Conservation (phyloP, 495 filamentous ascomycete genomes). For the Neurospora tetrasperma region DNA sequence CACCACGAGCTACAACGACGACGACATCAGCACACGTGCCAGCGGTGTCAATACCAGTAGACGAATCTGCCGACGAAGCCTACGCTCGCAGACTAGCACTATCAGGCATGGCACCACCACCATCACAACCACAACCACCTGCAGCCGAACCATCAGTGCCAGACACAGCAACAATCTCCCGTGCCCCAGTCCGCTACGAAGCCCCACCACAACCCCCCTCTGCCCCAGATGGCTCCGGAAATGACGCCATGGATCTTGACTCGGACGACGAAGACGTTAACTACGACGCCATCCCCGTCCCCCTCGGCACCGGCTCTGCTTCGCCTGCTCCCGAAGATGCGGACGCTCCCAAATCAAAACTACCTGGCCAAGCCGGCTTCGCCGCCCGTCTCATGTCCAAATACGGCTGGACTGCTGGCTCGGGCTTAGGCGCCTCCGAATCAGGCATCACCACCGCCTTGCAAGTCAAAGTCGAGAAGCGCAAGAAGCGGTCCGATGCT, state of each 20-base stretch:
- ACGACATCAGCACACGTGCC: constrained; percentile 8
- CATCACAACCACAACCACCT: constrained; percentile 35
- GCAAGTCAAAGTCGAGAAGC: constrained; percentile 72
- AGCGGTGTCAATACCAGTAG: constrained; percentile 31
- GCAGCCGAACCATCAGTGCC: constrained; percentile 32
- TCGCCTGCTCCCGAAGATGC: too few species aligned
- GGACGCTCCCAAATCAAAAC: constrained; percentile 42
- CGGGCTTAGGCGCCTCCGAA: constrained; percentile 69
- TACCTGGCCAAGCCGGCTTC: constrained; percentile 71
- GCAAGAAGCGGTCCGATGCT: constrained; percentile 58
- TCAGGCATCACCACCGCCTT: constrained; percentile 77
- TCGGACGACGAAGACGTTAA: constrained; percentile 34
- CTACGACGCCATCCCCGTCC: constrained; percentile 28
- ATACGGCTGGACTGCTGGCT: constrained; percentile 84
- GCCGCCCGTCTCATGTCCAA: constrained; percentile 81
- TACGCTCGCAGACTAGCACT: constrained; percentile 55
- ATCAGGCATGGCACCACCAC: constrained; percentile 31
- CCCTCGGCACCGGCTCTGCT: neutral
- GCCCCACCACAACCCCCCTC: constrained; percentile 44
- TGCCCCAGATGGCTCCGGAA: constrained; percentile 2
- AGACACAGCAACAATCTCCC: constrained; percentile 53
- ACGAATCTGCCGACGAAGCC: constrained; percentile 59
- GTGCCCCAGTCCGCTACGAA: constrained; percentile 77
- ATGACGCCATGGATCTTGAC: constrained; percentile 43
- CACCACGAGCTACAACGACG: constrained; percentile 29